Conservation (phyloP, 2,329 filamentous ascomycete genomes). For the Aspergillus ustus region DNA sequence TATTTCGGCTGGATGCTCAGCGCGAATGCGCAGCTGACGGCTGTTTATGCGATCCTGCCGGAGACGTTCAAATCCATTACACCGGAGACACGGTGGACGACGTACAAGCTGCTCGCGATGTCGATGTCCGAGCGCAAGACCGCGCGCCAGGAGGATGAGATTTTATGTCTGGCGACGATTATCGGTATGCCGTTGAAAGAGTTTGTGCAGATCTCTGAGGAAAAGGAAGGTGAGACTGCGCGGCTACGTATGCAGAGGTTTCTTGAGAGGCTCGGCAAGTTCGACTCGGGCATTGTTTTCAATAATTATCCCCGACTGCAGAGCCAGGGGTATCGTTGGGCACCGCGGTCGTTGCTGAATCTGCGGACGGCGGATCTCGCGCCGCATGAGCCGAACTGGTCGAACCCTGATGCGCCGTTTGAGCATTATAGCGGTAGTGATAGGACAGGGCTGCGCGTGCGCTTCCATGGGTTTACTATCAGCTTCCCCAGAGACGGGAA, state of each 20-base stretch:
- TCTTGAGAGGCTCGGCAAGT: slow-evolving; percentile 6
- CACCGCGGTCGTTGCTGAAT: slow-evolving; percentile 21
- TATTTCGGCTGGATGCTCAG: not conserved
- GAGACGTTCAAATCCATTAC: not conserved
- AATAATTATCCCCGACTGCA: slow-evolving; percentile 22
- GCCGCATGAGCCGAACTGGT: not conserved
- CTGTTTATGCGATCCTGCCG: not conserved
- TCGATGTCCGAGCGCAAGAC: slow-evolving; percentile 20
- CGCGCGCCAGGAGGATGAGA: slow-evolving; percentile 19
- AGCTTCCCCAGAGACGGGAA: not conserved
- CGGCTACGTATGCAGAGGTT: slow-evolving; percentile 16
- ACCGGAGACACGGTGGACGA: slow-evolving; percentile 9
- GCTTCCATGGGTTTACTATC: slow-evolving; percentile 4
- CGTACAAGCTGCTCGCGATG: slow-evolving; percentile 12
- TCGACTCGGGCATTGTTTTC: slow-evolving; percentile 16
- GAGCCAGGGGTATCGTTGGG: slow-evolving; percentile 17
- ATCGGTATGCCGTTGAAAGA: slow-evolving; percentile 2
- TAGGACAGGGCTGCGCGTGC: slow-evolving; percentile 2
- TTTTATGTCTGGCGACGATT: slow-evolving; percentile 19
- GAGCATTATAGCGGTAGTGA: not conserved
- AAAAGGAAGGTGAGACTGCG: not conserved
- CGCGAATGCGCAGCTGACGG: not conserved
- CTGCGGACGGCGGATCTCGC: slow-evolving; percentile 9
- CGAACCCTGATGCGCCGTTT: not conserved
- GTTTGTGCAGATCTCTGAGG: not conserved